These are phyloP conservation scores for Naganishia vishniacii DNA, from an alignment of 768 basidiomycete species.

Conservation along the genomic window DNA sequence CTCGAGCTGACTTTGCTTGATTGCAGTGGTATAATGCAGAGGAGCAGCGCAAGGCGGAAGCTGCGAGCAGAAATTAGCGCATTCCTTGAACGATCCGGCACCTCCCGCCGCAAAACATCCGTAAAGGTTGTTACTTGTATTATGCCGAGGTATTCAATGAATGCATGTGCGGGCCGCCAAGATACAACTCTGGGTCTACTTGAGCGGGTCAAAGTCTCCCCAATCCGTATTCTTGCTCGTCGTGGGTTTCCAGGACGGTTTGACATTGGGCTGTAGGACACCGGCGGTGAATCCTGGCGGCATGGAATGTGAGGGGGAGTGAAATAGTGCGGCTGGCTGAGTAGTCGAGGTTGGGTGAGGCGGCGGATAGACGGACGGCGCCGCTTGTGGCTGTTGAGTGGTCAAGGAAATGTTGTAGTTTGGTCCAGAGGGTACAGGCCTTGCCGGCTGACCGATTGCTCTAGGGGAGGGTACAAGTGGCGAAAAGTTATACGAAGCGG, in stretches of 20 bases:
- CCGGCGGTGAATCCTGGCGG: slow-evolving; percentile 38
- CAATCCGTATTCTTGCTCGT: slow-evolving; percentile 36
- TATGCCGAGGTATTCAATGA: no score
- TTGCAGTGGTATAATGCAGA: slow-evolving; percentile 15
- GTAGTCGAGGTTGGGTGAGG: no score
- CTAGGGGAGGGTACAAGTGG: slow-evolving; percentile 28
- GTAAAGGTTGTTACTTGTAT: no score
- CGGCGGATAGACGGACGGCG: neutral
- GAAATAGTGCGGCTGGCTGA: no score
- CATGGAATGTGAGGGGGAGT: no score
- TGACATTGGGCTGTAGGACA: slow-evolving; percentile 36
- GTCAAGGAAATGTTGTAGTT: slow-evolving; percentile 44
- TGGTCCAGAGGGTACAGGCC: slow-evolving; percentile 28
- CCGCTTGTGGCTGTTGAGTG: slow-evolving; percentile 30
- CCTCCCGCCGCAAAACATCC: no score
- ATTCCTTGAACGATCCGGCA: no score
- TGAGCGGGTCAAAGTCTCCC: slow-evolving; percentile 48
- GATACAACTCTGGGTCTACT: slow-evolving; percentile 28
- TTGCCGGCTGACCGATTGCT: neutral
- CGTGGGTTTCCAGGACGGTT: slow-evolving; percentile 37
- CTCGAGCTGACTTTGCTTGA: no score
- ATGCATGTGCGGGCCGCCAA: no score
- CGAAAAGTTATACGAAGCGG: slow-evolving; percentile 4
- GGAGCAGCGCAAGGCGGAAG: slow-evolving; percentile 11
- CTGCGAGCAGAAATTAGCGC: neutral